Evolutionary conservation across 2,329 filamentous ascomycete genomes (phyloP).

Genomic region (Exophiala sp.): DNA sequence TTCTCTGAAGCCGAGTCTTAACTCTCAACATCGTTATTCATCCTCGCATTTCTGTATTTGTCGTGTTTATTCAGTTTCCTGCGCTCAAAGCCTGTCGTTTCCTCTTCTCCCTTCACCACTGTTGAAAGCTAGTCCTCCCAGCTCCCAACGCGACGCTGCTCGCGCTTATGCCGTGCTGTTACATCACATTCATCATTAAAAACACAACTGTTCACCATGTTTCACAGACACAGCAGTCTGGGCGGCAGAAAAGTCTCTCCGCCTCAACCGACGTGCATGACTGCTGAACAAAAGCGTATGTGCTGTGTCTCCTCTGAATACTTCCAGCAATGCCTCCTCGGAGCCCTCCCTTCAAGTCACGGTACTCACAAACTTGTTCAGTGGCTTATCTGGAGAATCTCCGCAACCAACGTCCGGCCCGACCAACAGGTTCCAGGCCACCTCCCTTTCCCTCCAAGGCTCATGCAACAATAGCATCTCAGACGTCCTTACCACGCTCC

Average conservation of each 20-base stretch:
- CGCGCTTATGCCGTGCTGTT: conserved; percentile 14
- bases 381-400: conserved; percentile 56
- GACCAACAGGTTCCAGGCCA: conserved; percentile 57
- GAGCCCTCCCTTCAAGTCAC: conserved; percentile 23
- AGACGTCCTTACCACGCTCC: conserved; percentile 25
- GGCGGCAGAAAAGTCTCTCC: conserved; percentile 43
- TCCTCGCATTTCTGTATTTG: neutral
- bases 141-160: neutral
- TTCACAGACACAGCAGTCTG: conserved; percentile 35
- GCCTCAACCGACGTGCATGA: conserved; percentile 44
- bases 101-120: neutral
- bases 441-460: conserved; percentile 38
- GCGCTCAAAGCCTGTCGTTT: neutral
- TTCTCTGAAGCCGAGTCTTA: too few species aligned
- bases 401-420: conserved; percentile 50
- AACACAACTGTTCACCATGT: conserved; percentile 30
- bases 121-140: neutral
- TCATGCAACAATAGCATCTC: conserved; percentile 12
- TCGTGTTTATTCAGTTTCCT: neutral
- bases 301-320: conserved; percentile 11
- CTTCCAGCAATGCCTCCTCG: conserved; percentile 14
- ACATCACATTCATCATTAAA: conserved; percentile 1
- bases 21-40: too few species aligned
- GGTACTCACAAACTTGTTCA: conserved; percentile 33
- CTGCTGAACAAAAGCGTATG: conserved; percentile 44